Evolutionary conservation across 2,329 filamentous ascomycete genomes (phyloP), one percentile per base, ranked within the genome.

Genomic region (Fusarium drepaniforme): DNA sequence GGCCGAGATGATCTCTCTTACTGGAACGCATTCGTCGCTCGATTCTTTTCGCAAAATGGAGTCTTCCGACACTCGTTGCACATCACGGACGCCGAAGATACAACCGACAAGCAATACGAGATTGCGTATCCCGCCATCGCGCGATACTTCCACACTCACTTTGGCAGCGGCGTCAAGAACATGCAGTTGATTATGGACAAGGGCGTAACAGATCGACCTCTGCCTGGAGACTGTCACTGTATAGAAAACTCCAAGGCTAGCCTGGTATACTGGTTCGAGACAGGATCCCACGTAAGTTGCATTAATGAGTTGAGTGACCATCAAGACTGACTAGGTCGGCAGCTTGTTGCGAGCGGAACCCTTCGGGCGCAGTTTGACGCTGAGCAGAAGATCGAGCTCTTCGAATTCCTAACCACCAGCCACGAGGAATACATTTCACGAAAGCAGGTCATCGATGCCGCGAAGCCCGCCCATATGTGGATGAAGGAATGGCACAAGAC

Each of bases 121-220:
- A 95, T 98, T 59, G 90, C 93, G 4, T 94, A 91, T 68, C 90
- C 95, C 5, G 94, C 94, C 1, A 87, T 99, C 56, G 91, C 96
- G 38, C 92, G 96, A 79, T 98, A 97, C 83, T 98, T 98, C 81
- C 91, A 93, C 78, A 96, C 94, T 0, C 93, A 97, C 79, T 98
- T 97, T 81, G 92, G 93, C 67, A 96, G 94, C 71, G 96, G 95
- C 8, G 92, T 98, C 66, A 93, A 90, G 77, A 94, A 92, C 65
- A 94, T 98, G 77, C 95, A 98, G 81, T 89, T 98, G 81, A 91
- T 95, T 25, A 89, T 97, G 78, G 95, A 97, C 77, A 92, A 91
- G 79, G 87, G 87, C 3, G 87, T 85, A 2, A 83, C 83, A 0
- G 90, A 93, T 73, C 87, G 86, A 61, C 84, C 87, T 12, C 82